A percentile compares a stretch with the other conserved stretches of the same genome.
These are phyloP conservation scores for Rhazya stricta DNA, from an alignment of 257 asterid genomes.

Conservation along the genomic window DNA sequence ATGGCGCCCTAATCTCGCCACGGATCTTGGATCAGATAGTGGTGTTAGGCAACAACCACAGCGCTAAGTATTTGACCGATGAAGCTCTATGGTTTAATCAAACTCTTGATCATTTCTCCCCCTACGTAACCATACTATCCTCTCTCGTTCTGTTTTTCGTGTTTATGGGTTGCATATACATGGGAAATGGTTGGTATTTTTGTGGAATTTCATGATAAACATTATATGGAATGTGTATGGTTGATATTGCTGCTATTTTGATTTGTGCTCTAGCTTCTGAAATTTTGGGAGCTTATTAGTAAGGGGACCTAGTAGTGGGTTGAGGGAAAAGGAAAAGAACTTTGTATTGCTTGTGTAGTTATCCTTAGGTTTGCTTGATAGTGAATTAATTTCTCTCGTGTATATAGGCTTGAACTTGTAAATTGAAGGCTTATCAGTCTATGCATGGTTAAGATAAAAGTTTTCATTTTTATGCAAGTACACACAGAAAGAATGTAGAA, in stretches of 20 bases:
- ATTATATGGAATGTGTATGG: not conserved
- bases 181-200: not conserved
- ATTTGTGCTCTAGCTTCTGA: not conserved
- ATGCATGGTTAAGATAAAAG: not conserved
- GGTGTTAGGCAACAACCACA: constrained; percentile 2
- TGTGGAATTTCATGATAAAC: not conserved
- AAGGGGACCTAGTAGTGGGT: not conserved
- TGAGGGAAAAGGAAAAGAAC: not conserved
- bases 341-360: not conserved
- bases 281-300: not conserved
- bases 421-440: not conserved
- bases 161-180: not conserved
- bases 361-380: not conserved
- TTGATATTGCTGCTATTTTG: not conserved
- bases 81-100: constrained; percentile 73
- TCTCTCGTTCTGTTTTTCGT: not conserved
- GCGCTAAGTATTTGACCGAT: constrained; percentile 47
- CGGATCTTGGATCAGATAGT: constrained; percentile 14
- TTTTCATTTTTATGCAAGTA: not conserved
- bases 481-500: not conserved
- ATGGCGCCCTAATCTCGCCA: constrained; percentile 13
- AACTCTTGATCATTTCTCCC: constrained; percentile 90
- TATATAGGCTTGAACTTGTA: not conserved
- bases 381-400: not conserved
- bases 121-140: constrained; percentile 41